Conservation (phyloP, 2,329 filamentous ascomycete genomes). For the Phialophora expanda region DNA sequence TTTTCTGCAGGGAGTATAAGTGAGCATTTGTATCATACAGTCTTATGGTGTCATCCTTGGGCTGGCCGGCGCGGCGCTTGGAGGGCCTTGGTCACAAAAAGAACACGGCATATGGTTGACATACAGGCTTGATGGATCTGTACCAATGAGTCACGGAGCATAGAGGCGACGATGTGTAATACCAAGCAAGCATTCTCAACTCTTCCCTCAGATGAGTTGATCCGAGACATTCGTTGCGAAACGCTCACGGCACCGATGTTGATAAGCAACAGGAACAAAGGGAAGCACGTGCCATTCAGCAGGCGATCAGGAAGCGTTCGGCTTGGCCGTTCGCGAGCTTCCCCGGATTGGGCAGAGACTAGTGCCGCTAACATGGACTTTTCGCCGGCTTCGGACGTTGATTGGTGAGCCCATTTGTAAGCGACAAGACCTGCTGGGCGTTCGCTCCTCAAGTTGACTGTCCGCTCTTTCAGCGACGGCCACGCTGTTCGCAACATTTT, state of each 20-base stretch:
- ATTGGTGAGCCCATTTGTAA: slow-evolving; percentile 20
- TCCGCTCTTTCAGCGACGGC: slow-evolving; percentile 1
- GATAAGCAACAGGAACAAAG: neutral
- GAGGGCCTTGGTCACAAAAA: neutral
- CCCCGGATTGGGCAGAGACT: slow-evolving; percentile 5
- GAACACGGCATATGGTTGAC: neutral
- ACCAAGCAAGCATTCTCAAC: slow-evolving; percentile 22
- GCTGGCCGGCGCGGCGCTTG: neutral
- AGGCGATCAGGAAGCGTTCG: neutral
- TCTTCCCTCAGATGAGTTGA: neutral
- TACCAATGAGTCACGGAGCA: slow-evolving; percentile 18
- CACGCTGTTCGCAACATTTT: neutral
- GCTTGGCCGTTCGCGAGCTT: neutral
- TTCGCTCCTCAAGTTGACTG: neutral
- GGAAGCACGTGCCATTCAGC: too few relatives aligned
- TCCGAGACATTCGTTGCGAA: neutral
- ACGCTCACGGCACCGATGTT: neutral
- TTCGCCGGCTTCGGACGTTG: slow-evolving; percentile 1
- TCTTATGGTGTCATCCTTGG: neutral
- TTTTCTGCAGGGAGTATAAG: neutral
- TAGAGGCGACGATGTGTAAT: slow-evolving; percentile 20
- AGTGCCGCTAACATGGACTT: neutral
- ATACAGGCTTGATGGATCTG: neutral
- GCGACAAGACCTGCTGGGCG: slow-evolving; percentile 2
- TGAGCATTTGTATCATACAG: slow-evolving; percentile 5